Conservation (phyloP, 352 stramenopile genomes). For the Peronospora farinosa region DNA sequence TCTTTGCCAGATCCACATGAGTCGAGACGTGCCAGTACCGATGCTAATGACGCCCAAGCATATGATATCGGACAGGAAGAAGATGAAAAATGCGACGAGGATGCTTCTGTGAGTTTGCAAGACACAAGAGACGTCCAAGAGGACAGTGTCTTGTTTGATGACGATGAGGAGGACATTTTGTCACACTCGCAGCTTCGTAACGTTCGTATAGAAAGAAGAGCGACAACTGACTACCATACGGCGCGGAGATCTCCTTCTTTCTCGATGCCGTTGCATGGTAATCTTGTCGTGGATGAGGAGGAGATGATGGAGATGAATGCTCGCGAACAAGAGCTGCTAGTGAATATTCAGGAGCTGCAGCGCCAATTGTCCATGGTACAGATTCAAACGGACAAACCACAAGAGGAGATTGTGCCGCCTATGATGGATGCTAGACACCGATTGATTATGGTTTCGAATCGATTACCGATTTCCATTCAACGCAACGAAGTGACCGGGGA, state of each 20-base stretch:
- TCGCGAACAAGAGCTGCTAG: conserved; percentile 81
- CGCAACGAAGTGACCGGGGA: conserved; percentile 81
- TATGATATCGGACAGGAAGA: conserved; percentile 15
- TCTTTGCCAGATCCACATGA: conserved; percentile 8
- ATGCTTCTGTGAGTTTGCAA: background rate
- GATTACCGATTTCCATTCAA: conserved; percentile 84
- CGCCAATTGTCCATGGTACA: conserved; percentile 83
- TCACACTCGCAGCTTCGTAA: conserved; percentile 10
- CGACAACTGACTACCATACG: conserved; percentile 4
- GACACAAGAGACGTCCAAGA: background rate
- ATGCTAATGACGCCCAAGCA: conserved; percentile 29
- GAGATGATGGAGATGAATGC: conserved; percentile 72
- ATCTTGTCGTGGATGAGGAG: conserved; percentile 50
- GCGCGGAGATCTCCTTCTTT: conserved; percentile 24
- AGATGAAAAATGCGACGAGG: background rate
- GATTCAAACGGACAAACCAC: conserved; percentile 72
- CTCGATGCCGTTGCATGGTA: conserved; percentile 12
- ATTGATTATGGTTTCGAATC: conserved; percentile 89
- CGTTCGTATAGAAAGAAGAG: conserved; percentile 2
- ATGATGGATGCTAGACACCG: conserved; percentile 60
- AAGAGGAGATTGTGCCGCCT: conserved; percentile 63
- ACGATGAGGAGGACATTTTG: conserved; percentile 9
- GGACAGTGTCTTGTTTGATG: conserved; percentile 13
- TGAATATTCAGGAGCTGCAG: conserved; percentile 89
- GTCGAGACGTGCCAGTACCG: conserved; percentile 26